These are phyloP conservation scores for Rhodotorula babjevae DNA, from an alignment of 768 basidiomycete species.

Conservation along the genomic window DNA sequence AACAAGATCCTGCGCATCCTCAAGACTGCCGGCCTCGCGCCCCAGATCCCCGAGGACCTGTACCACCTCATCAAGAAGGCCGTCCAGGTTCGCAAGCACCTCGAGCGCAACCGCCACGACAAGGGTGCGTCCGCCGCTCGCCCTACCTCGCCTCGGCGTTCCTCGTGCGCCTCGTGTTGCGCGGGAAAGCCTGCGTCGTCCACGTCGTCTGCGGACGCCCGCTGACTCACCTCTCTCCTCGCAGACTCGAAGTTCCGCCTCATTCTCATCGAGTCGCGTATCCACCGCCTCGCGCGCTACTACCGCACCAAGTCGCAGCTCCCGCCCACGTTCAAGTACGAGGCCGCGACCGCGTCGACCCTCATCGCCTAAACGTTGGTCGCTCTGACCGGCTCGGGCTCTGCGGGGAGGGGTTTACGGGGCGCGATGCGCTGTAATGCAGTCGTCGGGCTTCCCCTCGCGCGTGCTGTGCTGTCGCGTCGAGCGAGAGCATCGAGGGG, in stretches of 20 bases:
- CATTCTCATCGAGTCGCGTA: conserved; percentile 97
- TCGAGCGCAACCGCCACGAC: conserved; percentile 96
- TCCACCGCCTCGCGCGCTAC: conserved; percentile 95
- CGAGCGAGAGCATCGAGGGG: too few relatives aligned
- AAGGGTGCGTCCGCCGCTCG: conserved; percentile 55
- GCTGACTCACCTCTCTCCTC: background rate
- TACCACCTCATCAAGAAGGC: conserved; percentile 92
- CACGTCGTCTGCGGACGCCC: too few relatives aligned
- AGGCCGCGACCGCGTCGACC: conserved; percentile 85
- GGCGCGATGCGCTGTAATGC: too few relatives aligned
- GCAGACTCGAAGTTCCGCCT: conserved; percentile 82
- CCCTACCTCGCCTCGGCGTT: background rate
- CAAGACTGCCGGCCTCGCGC: conserved; percentile 78
- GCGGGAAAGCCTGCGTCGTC: too few relatives aligned
- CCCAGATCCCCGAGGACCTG: conserved; percentile 91
- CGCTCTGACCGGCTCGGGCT: too few relatives aligned
- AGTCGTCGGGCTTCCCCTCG: too few relatives aligned
- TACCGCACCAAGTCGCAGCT: conserved; percentile 94
- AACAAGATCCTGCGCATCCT: conserved; percentile 99
- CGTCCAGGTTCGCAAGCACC: conserved; percentile 96
- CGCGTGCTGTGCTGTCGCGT: too few relatives aligned
- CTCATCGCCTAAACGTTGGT: conserved; percentile 36
- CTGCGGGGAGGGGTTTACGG: too few relatives aligned
- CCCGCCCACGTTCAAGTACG: conserved; percentile 77
- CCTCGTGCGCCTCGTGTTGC: too few relatives aligned